A percentile compares a stretch with the other conserved stretches of the same genome.
These are phyloP conservation scores for Salix arbutifolia DNA, from an alignment of 345 rosid species.

Conservation along the genomic window DNA sequence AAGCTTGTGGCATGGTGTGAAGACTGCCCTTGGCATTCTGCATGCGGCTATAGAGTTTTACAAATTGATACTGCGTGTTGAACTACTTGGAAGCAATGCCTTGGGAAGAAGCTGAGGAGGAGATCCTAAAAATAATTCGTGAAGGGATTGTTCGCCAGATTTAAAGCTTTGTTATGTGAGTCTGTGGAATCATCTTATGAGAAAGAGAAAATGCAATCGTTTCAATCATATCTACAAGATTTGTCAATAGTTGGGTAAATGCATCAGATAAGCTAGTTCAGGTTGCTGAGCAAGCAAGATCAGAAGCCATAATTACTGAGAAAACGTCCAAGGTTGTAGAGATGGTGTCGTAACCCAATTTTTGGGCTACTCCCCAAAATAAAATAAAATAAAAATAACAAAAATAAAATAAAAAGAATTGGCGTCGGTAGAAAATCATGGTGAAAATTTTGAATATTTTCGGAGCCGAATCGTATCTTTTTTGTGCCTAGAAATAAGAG, in stretches of 20 bases:
- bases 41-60: slow-evolving; percentile 60
- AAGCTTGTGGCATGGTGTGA: slow-evolving; percentile 64
- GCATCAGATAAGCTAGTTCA: slow-evolving; percentile 9
- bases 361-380: no score
- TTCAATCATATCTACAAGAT: slow-evolving; percentile 52
- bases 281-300: slow-evolving; percentile 32
- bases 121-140: slow-evolving; percentile 47
- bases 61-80: slow-evolving; percentile 56
- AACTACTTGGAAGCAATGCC: slow-evolving; percentile 90
- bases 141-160: slow-evolving; percentile 41
- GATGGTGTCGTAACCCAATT: no score
- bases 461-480: no score
- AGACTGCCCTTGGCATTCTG: slow-evolving; percentile 76
- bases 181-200: slow-evolving; percentile 27
- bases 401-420: no score
- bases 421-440: no score
- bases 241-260: slow-evolving; percentile 64
- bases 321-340: slow-evolving; percentile 55
- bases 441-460: no score
- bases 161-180: slow-evolving; percentile 38
- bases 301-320: slow-evolving; percentile 35
- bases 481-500: no score
- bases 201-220: slow-evolving; percentile 25
- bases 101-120: slow-evolving; percentile 92
- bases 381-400: no score